Evolutionary conservation across 805 yeast species (phyloP), one percentile per base, ranked within the genome.

Genomic region (Cyberlindnera maritima): DNA sequence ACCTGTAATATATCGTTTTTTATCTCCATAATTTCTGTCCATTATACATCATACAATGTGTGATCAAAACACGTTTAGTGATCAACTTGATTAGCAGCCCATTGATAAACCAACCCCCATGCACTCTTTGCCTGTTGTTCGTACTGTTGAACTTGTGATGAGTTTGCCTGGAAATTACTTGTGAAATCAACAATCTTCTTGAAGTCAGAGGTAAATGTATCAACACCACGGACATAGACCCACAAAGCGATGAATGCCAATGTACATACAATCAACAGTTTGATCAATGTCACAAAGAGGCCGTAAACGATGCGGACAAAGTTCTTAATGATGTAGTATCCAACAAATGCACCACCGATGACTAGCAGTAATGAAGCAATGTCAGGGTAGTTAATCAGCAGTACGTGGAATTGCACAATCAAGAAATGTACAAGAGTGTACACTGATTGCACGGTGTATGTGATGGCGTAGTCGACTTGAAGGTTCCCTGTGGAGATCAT

Each of bases 141-240:
- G 15, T 36, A 36, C 25, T 28, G 21, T 31, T 42, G 36, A 10
- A 31, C 25, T 12, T 42, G 31, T 5, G 36, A 14, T 2, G 29
- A 25, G 14, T 36, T 28, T n/a, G 15, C 8, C 3, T 36, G 29
- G 36, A 21, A 29, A 13, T 36, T 28, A 3, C 23, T n/a, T 6
- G 35, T 29, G 23, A 28, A 42, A 21, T 42, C 46, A 10, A 36
- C 46, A n/a, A 42, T 15, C 3, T 4, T 21, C 21, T 36, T 14
- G 7, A 15, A 18, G 15, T 42, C 46, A 3, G 25, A 10, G 7
- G 34, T 15, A 20, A 48, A 48, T 10, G 36, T 34, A 4, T 41
- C 40, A 12, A 48, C 10, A 3, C 74, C 74, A 41, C 74, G 57
- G 17, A 61, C n/a, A 38, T 66, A 68, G 15, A 68, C 39, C 54